phyloP scores from a whole-genome alignment of 805 yeast species.

The Sugiyamaella smithiae region DNA sequence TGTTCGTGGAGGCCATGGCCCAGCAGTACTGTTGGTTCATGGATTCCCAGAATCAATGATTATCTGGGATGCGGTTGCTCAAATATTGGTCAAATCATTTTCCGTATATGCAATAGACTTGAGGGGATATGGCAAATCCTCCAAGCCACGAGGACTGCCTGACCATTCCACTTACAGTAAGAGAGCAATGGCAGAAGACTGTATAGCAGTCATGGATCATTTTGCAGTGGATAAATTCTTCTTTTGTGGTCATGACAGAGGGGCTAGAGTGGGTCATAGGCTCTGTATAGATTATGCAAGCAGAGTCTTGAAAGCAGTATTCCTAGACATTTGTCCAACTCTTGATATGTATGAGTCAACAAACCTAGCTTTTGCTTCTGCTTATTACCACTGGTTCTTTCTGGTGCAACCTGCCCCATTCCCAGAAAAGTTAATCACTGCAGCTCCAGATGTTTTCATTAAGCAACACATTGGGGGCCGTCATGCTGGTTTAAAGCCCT shows the following conservation, averaged over 20 bases:
- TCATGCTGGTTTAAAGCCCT: slow-evolving; percentile 3
- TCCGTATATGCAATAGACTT: slow-evolving; percentile 17
- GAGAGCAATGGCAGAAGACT: slow-evolving; percentile 16
- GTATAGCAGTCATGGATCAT: slow-evolving; percentile 13
- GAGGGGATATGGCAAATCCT: slow-evolving; percentile 19
- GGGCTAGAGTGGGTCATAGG: slow-evolving; percentile 19
- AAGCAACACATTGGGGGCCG: background rate
- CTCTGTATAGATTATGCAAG: slow-evolving; percentile 15
- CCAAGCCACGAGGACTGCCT: slow-evolving; percentile 9
- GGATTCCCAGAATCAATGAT: slow-evolving; percentile 19
- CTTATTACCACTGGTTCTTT: slow-evolving; percentile 21
- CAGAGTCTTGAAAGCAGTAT: slow-evolving; percentile 14
- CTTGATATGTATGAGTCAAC: slow-evolving; percentile 19
- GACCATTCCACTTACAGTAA: slow-evolving; percentile 16
- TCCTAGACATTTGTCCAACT: slow-evolving; percentile 19
- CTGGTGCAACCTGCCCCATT: slow-evolving; percentile 20
- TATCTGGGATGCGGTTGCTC: slow-evolving; percentile 17
- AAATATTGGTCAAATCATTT: slow-evolving; percentile 9
- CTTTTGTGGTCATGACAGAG: slow-evolving; percentile 21
- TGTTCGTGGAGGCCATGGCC: background rate
- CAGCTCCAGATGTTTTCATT: slow-evolving; percentile 13
- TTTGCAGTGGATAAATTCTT: slow-evolving; percentile 13
- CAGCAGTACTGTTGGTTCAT: slow-evolving; percentile 14
- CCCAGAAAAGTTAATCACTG: slow-evolving; percentile 17
- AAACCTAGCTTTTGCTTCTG: slow-evolving; percentile 12